Evolutionary conservation across 2,329 filamentous ascomycete species (phyloP), one percentile per base, ranked within the genome.

Genomic region (Colletotrichum neosansevieriae): DNA sequence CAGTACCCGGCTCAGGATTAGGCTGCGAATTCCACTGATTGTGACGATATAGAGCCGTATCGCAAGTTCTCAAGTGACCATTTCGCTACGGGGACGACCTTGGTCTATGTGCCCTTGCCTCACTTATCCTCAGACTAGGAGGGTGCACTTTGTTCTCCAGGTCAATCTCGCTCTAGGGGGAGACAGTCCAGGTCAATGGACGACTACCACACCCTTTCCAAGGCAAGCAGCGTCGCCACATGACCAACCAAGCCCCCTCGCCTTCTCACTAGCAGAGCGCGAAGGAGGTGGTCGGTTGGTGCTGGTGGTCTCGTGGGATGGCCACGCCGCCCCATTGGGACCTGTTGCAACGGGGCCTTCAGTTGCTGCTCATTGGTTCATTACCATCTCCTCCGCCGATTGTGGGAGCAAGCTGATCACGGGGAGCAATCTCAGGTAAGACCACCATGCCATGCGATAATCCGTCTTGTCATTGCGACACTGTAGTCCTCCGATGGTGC

Each of bases 121-220:
- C 29, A 29, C 29, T 29, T 29, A 29, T 29, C 6, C 29, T 9
- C 29, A 29, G 29, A 29, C 29, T 29, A 29, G 29, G 29, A 29
- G 6, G 15, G n/a, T 13, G 15, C 42, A 45, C 42, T 13, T 19
- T 15, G 17, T 15, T 44, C 53, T 49, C 49, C 34, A 58, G 34
- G 21, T 44, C 50, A 57, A 13, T 58, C 21, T 50, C 38, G 24
- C 29, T 7, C 11, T 12, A 50, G 24, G 34, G 15, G 49, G 53
- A 50, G 56, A 53, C 62, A 59, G 17, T 13, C 17, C 42, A 38
- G 36, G 11, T 12, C 36, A 15, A 51, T 53, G 60, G 51, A 45
- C 47, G 32, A 47, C 38, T 29, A 67, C 54, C 47, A 65, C 54
- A 65, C 65, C 65, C 54, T 59, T 59, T 65, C 15, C 51, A 11